Evolutionary conservation across 1,284 basidiomycete genomes (phyloP).

Genomic region (Puccinia coronata): DNA sequence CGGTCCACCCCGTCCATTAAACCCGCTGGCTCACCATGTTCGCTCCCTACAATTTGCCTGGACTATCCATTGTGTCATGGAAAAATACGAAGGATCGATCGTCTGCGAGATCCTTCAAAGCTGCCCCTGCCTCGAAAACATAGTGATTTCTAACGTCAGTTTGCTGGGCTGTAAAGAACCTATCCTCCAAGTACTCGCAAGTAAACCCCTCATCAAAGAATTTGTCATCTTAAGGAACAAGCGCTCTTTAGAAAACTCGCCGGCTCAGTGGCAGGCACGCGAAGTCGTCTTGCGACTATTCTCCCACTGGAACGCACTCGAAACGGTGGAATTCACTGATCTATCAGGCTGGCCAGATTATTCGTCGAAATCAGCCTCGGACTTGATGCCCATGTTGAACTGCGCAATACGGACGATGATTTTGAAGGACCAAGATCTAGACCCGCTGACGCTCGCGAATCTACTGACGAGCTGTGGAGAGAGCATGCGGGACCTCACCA

Average conservation of each 20-base stretch:
- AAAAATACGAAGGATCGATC: background rate
- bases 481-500: background rate
- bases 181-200: background rate
- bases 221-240: background rate
- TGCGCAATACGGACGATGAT: background rate
- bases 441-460: background rate
- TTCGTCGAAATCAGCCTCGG: background rate
- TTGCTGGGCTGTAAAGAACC: conserved; percentile 4
- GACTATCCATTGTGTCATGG: background rate
- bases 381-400: background rate
- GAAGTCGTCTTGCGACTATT: background rate
- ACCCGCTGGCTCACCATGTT: background rate
- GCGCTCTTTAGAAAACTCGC: too few relatives aligned
- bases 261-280: background rate
- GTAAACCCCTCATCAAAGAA: background rate
- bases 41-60: conserved; percentile 13
- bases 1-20: too few relatives aligned
- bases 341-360: background rate
- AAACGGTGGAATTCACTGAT: background rate
- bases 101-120: background rate
- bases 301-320: background rate
- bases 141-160: background rate
- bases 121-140: conserved; percentile 11
- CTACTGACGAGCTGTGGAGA: background rate
- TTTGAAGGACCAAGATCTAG: background rate